Conservation (phyloP, 371 early-diverging fungal species). For the Enterocytospora artemiae region DNA sequence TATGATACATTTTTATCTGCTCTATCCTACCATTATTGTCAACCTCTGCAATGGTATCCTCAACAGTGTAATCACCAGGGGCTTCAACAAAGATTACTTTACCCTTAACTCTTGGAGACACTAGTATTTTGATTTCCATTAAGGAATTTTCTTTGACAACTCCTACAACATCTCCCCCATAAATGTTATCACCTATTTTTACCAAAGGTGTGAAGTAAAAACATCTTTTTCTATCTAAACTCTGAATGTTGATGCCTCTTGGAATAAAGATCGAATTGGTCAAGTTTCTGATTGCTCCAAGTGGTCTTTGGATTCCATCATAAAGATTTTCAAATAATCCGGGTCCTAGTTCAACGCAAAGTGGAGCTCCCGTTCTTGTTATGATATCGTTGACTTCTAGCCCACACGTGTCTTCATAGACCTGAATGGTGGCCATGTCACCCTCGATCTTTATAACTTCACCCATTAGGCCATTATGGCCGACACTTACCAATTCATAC, state of each 20-base stretch:
- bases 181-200: constrained; percentile 81
- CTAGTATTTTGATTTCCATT: constrained; percentile 73
- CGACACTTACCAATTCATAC: constrained; percentile 98
- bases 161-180: constrained; percentile 93
- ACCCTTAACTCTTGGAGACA: constrained; percentile 83
- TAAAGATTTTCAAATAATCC: constrained; percentile 94
- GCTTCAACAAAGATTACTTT: constrained; percentile 86
- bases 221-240: constrained; percentile 72
- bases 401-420: constrained; percentile 99
- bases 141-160: constrained; percentile 86
- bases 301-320: constrained; percentile 98
- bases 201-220: constrained; percentile 85
- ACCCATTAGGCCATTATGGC: constrained; percentile 86
- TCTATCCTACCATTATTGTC: constrained; percentile 78
- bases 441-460: constrained; percentile 98
- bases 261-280: constrained; percentile 95
- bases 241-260: constrained; percentile 86
- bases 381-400: constrained; percentile 96
- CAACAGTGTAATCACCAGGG: constrained; percentile 77
- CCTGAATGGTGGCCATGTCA: constrained; percentile 95
- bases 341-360: constrained; percentile 97
- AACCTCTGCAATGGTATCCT: constrained; percentile 79
- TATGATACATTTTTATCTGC: constrained; percentile 82
- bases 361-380: constrained; percentile 82
- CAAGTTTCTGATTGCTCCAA: constrained; percentile 80